These are phyloP conservation scores for Picea abies DNA, from an alignment of 83 land plant genomes.

Conservation along the genomic window DNA sequence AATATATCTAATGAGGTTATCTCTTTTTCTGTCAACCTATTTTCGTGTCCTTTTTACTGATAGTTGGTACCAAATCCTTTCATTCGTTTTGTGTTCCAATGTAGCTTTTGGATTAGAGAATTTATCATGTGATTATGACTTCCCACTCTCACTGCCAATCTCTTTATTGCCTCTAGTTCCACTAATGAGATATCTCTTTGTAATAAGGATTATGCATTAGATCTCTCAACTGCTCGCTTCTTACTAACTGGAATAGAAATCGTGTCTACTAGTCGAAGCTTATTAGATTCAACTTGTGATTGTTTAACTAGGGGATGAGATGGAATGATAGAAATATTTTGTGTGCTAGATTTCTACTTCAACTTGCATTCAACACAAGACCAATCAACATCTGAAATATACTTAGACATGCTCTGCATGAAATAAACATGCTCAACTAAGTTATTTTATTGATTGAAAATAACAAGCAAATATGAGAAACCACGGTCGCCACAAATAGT, in stretches of 20 bases:
- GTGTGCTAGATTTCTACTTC: background rate
- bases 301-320: background rate
- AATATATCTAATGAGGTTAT: too few species aligned
- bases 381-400: background rate
- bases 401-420: background rate
- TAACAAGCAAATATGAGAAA: background rate
- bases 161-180: background rate
- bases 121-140: slow-evolving; percentile 3
- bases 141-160: background rate
- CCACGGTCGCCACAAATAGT: background rate
- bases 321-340: background rate
- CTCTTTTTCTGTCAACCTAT: too few species aligned
- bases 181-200: background rate
- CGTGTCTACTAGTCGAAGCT: background rate
- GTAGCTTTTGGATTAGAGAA: background rate
- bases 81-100: background rate
- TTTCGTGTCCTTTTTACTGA: background rate
- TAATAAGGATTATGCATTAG: background rate
- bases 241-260: background rate
- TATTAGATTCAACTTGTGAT: background rate
- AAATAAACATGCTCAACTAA: slow-evolving; percentile 8
- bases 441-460: background rate
- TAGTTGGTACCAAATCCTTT: background rate
- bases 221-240: background rate
- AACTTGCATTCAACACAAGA: slow-evolving; percentile 3